Evolutionary conservation across 2,329 filamentous ascomycete species (phyloP).

Genomic region (Lachnellula occidentalis): DNA sequence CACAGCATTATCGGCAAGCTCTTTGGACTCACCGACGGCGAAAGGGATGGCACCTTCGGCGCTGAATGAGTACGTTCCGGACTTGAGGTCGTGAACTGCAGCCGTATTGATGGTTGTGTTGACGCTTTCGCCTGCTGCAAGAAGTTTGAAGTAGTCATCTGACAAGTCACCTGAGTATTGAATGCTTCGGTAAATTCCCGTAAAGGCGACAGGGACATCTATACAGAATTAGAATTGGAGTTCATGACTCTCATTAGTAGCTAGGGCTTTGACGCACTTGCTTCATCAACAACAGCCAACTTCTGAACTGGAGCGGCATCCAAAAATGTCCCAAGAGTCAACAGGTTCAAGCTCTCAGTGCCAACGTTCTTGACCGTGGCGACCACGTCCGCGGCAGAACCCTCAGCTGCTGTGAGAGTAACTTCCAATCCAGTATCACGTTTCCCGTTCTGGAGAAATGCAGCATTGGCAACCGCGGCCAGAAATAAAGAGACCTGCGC

Average conservation of each 20-base stretch:
- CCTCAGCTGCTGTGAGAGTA: conserved; percentile 28
- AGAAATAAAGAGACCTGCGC: conserved; percentile 14
- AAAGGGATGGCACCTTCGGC: conserved; percentile 52
- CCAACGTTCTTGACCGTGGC: conserved; percentile 38
- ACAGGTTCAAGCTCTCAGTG: conserved; percentile 32
- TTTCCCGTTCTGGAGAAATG: conserved; percentile 14
- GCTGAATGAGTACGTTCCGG: conserved; percentile 51
- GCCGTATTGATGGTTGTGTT: conserved; percentile 40
- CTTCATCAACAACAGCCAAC: conserved; percentile 31
- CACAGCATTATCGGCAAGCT: conserved; percentile 47
- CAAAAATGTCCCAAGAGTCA: conserved; percentile 37
- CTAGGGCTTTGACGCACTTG: conserved; percentile 18
- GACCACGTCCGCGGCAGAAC: conserved; percentile 33
- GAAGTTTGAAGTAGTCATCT: conserved; percentile 35
- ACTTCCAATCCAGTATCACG: conserved; percentile 19
- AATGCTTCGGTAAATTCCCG: conserved; percentile 38
- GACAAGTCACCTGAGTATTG: conserved; percentile 30
- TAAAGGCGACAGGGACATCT: conserved; percentile 35
- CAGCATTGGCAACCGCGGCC: conserved; percentile 14
- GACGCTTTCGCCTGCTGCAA: conserved; percentile 37
- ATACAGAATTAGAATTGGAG: conserved; percentile 31
- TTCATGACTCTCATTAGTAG: not conserved
- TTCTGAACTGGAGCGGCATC: conserved; percentile 38
- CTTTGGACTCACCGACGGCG: conserved; percentile 45
- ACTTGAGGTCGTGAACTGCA: conserved; percentile 37